phyloP scores from a whole-genome alignment of 495 filamentous ascomycete genomes.

The Podospora australis region DNA sequence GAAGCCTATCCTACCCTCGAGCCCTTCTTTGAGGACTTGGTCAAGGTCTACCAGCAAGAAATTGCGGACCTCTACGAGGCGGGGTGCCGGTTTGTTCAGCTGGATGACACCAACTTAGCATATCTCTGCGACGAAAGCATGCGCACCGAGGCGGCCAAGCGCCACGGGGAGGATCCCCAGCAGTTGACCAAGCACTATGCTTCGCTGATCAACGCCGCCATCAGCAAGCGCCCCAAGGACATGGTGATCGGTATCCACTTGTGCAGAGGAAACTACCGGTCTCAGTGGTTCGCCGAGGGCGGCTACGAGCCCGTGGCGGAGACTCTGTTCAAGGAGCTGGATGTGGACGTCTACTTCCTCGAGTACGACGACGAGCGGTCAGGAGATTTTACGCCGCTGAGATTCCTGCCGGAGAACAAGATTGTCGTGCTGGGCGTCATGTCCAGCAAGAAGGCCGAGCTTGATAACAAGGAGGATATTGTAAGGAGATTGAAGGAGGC shows the following conservation, averaged over 20 bases:
- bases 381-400: slow-evolving; percentile 60
- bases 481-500: slow-evolving; percentile 52
- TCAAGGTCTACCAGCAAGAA: slow-evolving; percentile 54
- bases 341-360: slow-evolving; percentile 63
- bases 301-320: slow-evolving; percentile 63
- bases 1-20: slow-evolving; percentile 52
- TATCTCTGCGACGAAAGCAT: slow-evolving; percentile 61
- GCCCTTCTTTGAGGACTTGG: slow-evolving; percentile 51
- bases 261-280: slow-evolving; percentile 55
- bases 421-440: slow-evolving; percentile 60
- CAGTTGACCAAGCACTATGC: slow-evolving; percentile 55
- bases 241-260: slow-evolving; percentile 62
- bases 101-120: slow-evolving; percentile 61
- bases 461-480: slow-evolving; percentile 57
- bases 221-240: slow-evolving; percentile 49
- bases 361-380: slow-evolving; percentile 64
- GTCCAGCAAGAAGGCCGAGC: slow-evolving; percentile 56
- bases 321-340: slow-evolving; percentile 56
- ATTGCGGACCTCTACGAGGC: slow-evolving; percentile 54
- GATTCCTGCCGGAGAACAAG: slow-evolving; percentile 56
- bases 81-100: slow-evolving; percentile 57
- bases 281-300: slow-evolving; percentile 58
- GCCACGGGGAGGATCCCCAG: slow-evolving; percentile 49
- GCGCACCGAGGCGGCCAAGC: slow-evolving; percentile 53
- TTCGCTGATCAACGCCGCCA: slow-evolving; percentile 55